Conservation (phyloP, 352 stramenopile genomes). For the Phytophthora pisi region DNA sequence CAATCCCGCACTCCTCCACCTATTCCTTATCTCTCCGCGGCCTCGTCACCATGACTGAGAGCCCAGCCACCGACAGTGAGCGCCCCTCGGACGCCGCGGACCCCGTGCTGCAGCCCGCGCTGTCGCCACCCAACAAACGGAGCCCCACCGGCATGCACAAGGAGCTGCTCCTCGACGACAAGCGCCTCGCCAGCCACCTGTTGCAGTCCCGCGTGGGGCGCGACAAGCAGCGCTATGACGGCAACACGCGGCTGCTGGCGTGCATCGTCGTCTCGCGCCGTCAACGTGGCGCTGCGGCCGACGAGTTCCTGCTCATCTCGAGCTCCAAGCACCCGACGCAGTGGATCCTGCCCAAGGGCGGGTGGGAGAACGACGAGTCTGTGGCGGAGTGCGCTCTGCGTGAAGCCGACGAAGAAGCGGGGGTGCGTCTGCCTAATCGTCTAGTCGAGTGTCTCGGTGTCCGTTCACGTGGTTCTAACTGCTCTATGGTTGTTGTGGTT, state of each 20-base stretch:
- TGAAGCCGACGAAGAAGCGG: constrained; percentile 95
- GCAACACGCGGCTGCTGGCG: constrained; percentile 52
- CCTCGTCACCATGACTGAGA: constrained; percentile 18
- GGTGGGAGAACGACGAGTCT: constrained; percentile 95
- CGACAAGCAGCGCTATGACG: constrained; percentile 77
- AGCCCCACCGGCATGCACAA: constrained; percentile 25
- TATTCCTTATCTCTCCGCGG: constrained; percentile 8
- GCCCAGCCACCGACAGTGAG: background rate
- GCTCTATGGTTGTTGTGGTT: background rate
- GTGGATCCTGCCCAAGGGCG: constrained; percentile 97
- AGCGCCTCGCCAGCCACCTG: constrained; percentile 28
- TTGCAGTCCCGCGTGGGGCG: constrained; percentile 62
- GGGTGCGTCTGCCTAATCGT: constrained; percentile 46
- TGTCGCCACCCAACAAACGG: constrained; percentile 26
- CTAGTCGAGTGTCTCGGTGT: too few relatives aligned
- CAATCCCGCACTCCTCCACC: background rate
- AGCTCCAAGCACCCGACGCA: constrained; percentile 85
- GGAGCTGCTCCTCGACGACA: constrained; percentile 15
- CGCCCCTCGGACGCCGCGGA: constrained; percentile 1
- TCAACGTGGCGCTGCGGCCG: background rate
- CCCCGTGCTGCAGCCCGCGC: constrained; percentile 6
- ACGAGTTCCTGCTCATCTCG: constrained; percentile 85
- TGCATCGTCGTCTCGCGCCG: constrained; percentile 53
- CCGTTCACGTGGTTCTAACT: background rate
- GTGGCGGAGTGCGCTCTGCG: constrained; percentile 90